Conservation (phyloP, 2,329 filamentous ascomycete species). For the Colletotrichum tropicicola region DNA sequence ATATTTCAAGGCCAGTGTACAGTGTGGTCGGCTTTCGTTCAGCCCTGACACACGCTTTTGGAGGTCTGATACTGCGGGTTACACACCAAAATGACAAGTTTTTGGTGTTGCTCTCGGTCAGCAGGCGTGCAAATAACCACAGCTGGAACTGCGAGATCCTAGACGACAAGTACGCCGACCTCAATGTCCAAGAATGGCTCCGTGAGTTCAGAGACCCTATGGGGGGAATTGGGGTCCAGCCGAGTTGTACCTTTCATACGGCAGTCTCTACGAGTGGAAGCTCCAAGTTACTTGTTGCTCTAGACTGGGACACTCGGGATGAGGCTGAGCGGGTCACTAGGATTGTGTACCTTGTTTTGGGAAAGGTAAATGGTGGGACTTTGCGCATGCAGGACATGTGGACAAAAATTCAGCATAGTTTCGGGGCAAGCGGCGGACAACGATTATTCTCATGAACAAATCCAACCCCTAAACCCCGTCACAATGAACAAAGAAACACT, state of each 20-base stretch:
- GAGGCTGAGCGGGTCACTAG: conserved; percentile 28
- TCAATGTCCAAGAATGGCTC: background rate
- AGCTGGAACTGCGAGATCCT: conserved; percentile 18
- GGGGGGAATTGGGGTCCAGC: background rate
- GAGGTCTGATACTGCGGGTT: conserved; percentile 5
- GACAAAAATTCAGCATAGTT: background rate
- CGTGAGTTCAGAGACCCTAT: background rate
- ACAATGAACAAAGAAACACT: no score
- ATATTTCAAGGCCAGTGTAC: conserved; percentile 12
- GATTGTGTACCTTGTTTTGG: background rate
- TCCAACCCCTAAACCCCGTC: no score
- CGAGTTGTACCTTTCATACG: background rate
- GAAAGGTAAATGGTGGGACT: background rate
- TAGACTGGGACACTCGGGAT: conserved; percentile 1
- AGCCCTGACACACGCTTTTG: background rate
- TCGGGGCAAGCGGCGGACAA: no score
- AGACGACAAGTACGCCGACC: background rate
- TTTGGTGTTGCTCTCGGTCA: conserved; percentile 4
- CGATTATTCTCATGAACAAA: no score
- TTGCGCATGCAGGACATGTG: background rate
- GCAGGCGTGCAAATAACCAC: background rate
- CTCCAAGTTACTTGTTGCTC: background rate
- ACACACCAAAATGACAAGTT: background rate
- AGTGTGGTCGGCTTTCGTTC: conserved; percentile 20
- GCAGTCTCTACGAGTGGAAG: background rate